Evolutionary conservation across 2,329 filamentous ascomycete species (phyloP), one percentile per base, ranked within the genome.

Genomic region (Talaromyces rugulosus): DNA sequence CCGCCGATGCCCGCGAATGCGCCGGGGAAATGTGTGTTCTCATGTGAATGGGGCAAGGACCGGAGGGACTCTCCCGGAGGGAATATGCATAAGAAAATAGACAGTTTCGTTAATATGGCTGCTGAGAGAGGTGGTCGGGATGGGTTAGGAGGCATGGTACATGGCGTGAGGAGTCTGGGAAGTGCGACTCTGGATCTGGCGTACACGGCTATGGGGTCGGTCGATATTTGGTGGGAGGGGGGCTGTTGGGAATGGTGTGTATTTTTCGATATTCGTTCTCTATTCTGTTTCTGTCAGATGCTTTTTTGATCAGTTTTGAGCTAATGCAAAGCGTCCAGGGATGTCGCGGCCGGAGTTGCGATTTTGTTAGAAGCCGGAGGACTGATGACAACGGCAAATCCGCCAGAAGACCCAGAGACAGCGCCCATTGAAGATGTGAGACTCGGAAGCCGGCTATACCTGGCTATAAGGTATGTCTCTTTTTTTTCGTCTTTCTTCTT

Each of bases 161-260:
- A 92, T 73, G 89, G 90, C 0, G 80, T 92, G 53, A 77, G 89
- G 64, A 90, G 88, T 72, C 72, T 92, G 62, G 89, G 89, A 3
- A 89, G 88, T 69, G 89, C 89, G 8, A 90, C 89, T 1, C 71
- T 92, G 59, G 89, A 92, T 73, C 75, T 92, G 56, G 89, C 89
- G 0, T 92, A 92, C 71, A 85, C 86, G 9, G 89, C 90, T 12
- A 89, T 89, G 83, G 89, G 89, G 0, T 81, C 86, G 0, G 87
- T 92, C 66, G 89, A 92, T 74, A 90, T 92, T 11, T 92, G 89
- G 89, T 92, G 89, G 89, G 89, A 92, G 71, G 89, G 89, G 3
- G 89, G 89, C 0, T 91, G 89, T 69, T 91, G 89, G 89, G 90
- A 92, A 74, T 92, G 89, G 87, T 87, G 68, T 66, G 81, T 73